Evolutionary conservation across 2,329 filamentous ascomycete genomes (phyloP).

Genomic region (Ceratocystis alfenasii): DNA sequence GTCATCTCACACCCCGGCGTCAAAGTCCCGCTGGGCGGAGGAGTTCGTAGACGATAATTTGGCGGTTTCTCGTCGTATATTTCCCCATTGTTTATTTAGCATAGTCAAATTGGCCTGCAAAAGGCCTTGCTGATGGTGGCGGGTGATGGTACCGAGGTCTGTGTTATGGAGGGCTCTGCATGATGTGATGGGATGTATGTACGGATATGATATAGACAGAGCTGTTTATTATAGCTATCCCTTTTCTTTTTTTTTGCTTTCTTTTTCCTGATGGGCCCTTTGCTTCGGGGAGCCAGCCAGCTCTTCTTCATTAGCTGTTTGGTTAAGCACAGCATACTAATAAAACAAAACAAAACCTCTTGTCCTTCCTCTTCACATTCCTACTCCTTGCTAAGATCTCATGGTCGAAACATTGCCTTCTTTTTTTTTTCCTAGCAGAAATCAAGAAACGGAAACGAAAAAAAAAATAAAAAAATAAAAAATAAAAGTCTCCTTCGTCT

Average conservation of each 20-base stretch:
- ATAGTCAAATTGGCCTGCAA: neutral
- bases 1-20: neutral
- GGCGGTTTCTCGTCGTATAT: neutral
- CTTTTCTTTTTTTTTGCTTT: neutral
- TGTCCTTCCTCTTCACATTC: neutral
- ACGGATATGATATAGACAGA: neutral
- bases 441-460: neutral
- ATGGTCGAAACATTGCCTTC: neutral
- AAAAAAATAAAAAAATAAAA: neutral
- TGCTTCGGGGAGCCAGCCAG: neutral
- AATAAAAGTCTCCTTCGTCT: neutral
- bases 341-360: neutral
- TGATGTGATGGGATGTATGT: neutral
- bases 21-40: neutral
- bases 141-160: neutral
- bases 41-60: slow-evolving; percentile 3
- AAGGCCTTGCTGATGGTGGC: neutral
- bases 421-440: too few relatives aligned
- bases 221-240: neutral
- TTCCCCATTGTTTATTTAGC: slow-evolving; percentile 1
- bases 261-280: neutral
- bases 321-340: neutral
- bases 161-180: neutral
- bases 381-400: neutral
- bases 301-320: neutral